These are phyloP conservation scores for Diaporthe sp. DNA, from an alignment of 2,329 filamentous ascomycete species.

Conservation along the genomic window DNA sequence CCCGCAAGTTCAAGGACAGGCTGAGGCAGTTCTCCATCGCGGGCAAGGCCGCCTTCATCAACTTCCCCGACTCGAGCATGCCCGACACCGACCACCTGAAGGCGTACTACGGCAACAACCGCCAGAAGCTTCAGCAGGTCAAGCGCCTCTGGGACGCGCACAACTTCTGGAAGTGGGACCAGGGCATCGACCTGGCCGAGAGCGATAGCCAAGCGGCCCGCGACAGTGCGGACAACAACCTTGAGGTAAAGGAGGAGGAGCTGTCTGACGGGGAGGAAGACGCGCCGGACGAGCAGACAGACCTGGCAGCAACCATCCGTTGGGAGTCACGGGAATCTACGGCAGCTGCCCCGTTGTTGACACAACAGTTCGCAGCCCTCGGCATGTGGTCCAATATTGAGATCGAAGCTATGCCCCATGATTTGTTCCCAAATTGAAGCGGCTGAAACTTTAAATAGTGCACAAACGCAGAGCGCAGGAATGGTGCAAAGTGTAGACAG, in stretches of 20 bases:
- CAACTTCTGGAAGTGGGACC: constrained; percentile 48
- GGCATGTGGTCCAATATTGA: too few relatives aligned
- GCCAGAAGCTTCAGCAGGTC: constrained; percentile 43
- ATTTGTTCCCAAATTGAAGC: neutral
- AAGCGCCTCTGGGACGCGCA: constrained; percentile 49
- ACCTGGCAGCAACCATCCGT: neutral
- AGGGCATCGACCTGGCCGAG: constrained; percentile 43
- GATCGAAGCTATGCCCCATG: neutral
- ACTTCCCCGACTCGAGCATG: constrained; percentile 48
- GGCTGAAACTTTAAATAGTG: too few relatives aligned
- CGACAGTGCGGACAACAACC: neutral
- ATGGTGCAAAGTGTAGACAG: too few relatives aligned
- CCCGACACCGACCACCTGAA: constrained; percentile 41
- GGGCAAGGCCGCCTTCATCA: constrained; percentile 47
- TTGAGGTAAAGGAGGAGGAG: neutral
- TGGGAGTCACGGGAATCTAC: neutral
- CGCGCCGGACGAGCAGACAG: neutral
- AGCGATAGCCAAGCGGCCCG: fast-evolving
- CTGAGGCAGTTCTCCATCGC: constrained; percentile 45
- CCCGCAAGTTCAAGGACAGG: constrained; percentile 45
- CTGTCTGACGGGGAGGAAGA: neutral
- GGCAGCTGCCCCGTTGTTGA: neutral
- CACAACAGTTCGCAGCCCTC: neutral
- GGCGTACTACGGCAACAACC: constrained; percentile 52
- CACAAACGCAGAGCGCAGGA: too few relatives aligned